Percentiles rank a stretch among this genome's conserved stretches.
Evolutionary conservation across 1,284 basidiomycete genomes (phyloP).

Genomic region (Ceratobasidium sp.): DNA sequence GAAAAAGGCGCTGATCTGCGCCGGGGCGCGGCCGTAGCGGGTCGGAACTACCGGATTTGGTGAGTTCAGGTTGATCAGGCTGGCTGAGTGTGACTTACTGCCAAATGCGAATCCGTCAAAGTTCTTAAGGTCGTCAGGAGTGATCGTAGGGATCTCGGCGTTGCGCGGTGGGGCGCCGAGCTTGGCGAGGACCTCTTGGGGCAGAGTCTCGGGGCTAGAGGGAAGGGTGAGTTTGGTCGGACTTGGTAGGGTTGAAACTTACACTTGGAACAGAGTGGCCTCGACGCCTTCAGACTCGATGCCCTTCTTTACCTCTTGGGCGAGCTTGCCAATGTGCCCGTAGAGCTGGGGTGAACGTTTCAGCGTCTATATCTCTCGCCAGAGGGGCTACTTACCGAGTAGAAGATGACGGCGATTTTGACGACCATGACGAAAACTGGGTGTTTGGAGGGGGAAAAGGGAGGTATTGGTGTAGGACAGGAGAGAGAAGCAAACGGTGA

Average conservation of each 20-base stretch:
- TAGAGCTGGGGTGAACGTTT: slow-evolving; percentile 46
- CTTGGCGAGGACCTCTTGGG: slow-evolving; percentile 61
- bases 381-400: slow-evolving; percentile 26
- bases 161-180: slow-evolving; percentile 59
- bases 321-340: slow-evolving; percentile 46
- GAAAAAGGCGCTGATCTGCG: slow-evolving; percentile 60
- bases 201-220: slow-evolving; percentile 58
- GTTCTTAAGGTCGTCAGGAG: slow-evolving; percentile 58
- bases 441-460: slow-evolving; percentile 2
- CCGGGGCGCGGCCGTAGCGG: slow-evolving; percentile 49
- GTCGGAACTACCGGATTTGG: slow-evolving; percentile 57
- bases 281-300: slow-evolving; percentile 45
- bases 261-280: slow-evolving; percentile 50
- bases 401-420: slow-evolving; percentile 43
- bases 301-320: slow-evolving; percentile 45
- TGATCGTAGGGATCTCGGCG: slow-evolving; percentile 59
- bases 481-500: slow-evolving; percentile 4
- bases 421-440: slow-evolving; percentile 31
- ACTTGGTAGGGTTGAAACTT: not conserved
- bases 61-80: not conserved
- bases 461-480: not conserved
- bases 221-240: slow-evolving; percentile 4
- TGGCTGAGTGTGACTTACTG: slow-evolving; percentile 2
- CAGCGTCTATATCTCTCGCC: slow-evolving; percentile 17
- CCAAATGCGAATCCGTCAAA: slow-evolving; percentile 48